phyloP scores from a whole-genome alignment of 2,329 filamentous ascomycete species.

The Escovopsis sp. region DNA sequence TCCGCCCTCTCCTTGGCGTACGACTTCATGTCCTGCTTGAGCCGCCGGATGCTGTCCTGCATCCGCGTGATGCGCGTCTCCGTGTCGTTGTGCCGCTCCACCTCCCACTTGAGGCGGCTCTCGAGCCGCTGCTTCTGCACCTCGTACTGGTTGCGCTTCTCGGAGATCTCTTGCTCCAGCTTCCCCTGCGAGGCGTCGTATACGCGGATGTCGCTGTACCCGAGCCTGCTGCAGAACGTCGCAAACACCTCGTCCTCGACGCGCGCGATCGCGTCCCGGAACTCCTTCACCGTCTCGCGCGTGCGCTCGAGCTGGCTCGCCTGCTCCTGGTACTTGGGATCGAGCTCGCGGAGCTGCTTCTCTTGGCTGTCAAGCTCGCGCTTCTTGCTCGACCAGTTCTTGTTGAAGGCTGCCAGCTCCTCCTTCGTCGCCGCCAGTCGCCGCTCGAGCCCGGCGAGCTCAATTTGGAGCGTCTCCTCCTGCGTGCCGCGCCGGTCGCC shows the following conservation, averaged over 20 bases:
- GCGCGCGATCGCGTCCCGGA: slow-evolving; percentile 49
- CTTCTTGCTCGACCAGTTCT: slow-evolving; percentile 72
- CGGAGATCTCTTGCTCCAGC: slow-evolving; percentile 74
- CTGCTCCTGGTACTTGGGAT: slow-evolving; percentile 66
- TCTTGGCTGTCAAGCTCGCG: slow-evolving; percentile 63
- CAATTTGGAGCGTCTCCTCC: slow-evolving; percentile 68
- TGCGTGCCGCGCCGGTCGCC: slow-evolving; percentile 58
- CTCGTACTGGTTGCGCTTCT: slow-evolving; percentile 76
- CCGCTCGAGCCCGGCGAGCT: slow-evolving; percentile 66
- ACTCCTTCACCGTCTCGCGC: slow-evolving; percentile 33
- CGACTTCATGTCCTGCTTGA: slow-evolving; percentile 52
- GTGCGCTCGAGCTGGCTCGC: slow-evolving; percentile 48
- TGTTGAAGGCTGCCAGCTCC: slow-evolving; percentile 63
- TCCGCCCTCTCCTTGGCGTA: slow-evolving; percentile 58
- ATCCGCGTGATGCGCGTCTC: slow-evolving; percentile 54
- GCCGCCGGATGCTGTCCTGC: slow-evolving; percentile 48
- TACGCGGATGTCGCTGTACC: slow-evolving; percentile 77
- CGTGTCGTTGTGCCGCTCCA: slow-evolving; percentile 37
- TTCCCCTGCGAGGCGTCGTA: slow-evolving; percentile 91
- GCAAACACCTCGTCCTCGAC: slow-evolving; percentile 83
- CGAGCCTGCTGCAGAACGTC: slow-evolving; percentile 71
- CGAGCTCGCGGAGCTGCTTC: slow-evolving; percentile 57
- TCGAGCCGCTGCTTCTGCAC: slow-evolving; percentile 67
- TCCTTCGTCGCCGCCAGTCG: slow-evolving; percentile 55
- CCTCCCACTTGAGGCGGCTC: slow-evolving; percentile 42